A percentile compares a stretch with the other conserved stretches of the same genome.
Evolutionary conservation across 2,329 filamentous ascomycete genomes (phyloP).

Genomic region (Bipolaris gigantea): DNA sequence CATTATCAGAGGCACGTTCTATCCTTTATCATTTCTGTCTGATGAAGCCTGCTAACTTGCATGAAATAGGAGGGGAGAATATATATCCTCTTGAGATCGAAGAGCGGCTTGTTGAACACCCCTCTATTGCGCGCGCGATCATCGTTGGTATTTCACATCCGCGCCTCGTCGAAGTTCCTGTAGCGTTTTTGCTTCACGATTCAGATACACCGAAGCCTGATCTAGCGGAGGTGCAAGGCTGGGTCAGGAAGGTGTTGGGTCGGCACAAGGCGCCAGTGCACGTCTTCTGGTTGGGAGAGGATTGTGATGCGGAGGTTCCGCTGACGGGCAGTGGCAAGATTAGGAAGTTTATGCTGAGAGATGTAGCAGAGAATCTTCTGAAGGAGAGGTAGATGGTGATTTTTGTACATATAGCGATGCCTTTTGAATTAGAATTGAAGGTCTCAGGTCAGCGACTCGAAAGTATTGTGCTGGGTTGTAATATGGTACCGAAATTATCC

Average conservation of each 20-base stretch:
- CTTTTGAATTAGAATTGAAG: not conserved
- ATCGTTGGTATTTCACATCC: slow-evolving; percentile 70
- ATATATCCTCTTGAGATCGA: slow-evolving; percentile 73
- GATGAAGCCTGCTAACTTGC: not conserved
- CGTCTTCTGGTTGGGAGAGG: slow-evolving; percentile 72
- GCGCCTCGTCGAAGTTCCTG: slow-evolving; percentile 75
- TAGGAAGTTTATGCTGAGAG: slow-evolving; percentile 46
- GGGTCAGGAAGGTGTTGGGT: slow-evolving; percentile 45
- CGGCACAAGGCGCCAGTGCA: slow-evolving; percentile 63
- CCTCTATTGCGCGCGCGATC: slow-evolving; percentile 63
- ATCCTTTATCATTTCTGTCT: not conserved
- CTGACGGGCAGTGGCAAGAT: slow-evolving; percentile 52
- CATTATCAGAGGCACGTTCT: slow-evolving; percentile 64
- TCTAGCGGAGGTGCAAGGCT: slow-evolving; percentile 41
- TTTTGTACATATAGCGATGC: not conserved
- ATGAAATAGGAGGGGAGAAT: slow-evolving; percentile 40
- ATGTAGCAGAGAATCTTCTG: slow-evolving; percentile 32
- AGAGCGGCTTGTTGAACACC: slow-evolving; percentile 68
- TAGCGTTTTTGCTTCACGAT: slow-evolving; percentile 59
- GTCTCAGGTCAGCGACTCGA: not conserved
- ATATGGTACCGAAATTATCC: too few relatives aligned
- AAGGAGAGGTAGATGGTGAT: slow-evolving; percentile 5
- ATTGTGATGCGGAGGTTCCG: slow-evolving; percentile 43
- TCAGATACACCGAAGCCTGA: slow-evolving; percentile 26
- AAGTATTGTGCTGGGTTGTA: not conserved